Conservation (phyloP, 805 yeast genomes). For the Pichia exigua region DNA sequence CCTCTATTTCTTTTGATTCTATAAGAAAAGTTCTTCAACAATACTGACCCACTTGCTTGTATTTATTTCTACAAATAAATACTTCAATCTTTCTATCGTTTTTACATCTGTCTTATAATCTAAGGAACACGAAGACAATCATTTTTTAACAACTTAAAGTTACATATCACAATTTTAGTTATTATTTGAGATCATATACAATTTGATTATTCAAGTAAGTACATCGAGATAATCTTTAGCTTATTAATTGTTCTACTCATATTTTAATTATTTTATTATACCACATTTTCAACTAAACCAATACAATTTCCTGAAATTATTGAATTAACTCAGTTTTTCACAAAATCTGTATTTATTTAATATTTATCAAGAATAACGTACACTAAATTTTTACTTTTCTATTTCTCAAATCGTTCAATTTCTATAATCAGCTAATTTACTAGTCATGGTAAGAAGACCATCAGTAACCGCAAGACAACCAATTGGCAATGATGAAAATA, state of each 20-base stretch:
- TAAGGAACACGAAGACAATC: background rate
- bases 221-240: background rate
- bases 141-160: background rate
- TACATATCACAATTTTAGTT: slow-evolving; percentile 1
- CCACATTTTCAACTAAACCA: too few species aligned
- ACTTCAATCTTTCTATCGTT: background rate
- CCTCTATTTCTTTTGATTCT: background rate
- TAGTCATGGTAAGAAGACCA: slow-evolving; percentile 14
- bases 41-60: background rate
- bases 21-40: background rate
- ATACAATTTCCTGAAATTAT: background rate
- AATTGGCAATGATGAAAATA: slow-evolving; percentile 21
- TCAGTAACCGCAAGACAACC: slow-evolving; percentile 13
- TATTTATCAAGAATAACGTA: background rate
- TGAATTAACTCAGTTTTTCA: background rate
- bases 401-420: background rate
- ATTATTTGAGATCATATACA: background rate
- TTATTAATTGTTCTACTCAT: background rate
- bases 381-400: background rate
- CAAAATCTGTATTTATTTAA: background rate
- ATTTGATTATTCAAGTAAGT: background rate
- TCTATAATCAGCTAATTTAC: background rate
- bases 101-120: background rate
- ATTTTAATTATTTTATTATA: too few species aligned
- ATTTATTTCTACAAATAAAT: background rate